Percentiles rank a stretch among this genome's conserved stretches.
Conservation (phyloP, 805 yeast species). For the Ascoidea asiatica region DNA sequence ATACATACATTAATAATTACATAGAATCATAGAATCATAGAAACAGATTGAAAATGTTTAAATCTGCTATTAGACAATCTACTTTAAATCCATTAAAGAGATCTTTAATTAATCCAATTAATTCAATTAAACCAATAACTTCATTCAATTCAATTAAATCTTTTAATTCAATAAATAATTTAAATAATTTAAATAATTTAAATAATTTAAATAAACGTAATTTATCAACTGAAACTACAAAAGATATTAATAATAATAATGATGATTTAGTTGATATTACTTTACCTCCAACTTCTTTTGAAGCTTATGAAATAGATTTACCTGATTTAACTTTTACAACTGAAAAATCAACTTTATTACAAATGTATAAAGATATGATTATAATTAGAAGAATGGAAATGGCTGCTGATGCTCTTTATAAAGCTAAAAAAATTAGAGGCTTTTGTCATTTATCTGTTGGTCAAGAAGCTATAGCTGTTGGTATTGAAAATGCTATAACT, state of each 20-base stretch:
- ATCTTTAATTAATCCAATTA: no score
- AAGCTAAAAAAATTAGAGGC: conserved; percentile 97
- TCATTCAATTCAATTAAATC: no score
- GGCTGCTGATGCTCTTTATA: conserved; percentile 96
- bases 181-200: no score
- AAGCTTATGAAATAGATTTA: conserved; percentile 65
- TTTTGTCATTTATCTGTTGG: conserved; percentile 98
- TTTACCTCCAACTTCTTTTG: conserved; percentile 73
- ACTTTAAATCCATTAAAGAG: no score
- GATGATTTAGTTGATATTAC: conserved; percentile 31
- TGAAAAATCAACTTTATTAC: conserved; percentile 63
- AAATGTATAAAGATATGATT: conserved; percentile 96
- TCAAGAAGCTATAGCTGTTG: conserved; percentile 98
- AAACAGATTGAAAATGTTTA: no score
- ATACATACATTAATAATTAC: no score
- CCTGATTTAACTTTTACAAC: conserved; percentile 69
- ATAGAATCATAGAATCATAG: no score
- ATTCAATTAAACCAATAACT: no score
- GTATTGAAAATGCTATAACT: conserved; percentile 90
- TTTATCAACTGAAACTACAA: no score
- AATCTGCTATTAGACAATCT: no score
- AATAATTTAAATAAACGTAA: no score
- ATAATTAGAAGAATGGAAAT: conserved; percentile 94
- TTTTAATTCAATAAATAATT: no score
- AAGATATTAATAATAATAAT: conserved; percentile 4